Base-by-base conservation (phyloP, 2,329 filamentous ascomycete genomes). In the Fusarium siculi region DNA sequence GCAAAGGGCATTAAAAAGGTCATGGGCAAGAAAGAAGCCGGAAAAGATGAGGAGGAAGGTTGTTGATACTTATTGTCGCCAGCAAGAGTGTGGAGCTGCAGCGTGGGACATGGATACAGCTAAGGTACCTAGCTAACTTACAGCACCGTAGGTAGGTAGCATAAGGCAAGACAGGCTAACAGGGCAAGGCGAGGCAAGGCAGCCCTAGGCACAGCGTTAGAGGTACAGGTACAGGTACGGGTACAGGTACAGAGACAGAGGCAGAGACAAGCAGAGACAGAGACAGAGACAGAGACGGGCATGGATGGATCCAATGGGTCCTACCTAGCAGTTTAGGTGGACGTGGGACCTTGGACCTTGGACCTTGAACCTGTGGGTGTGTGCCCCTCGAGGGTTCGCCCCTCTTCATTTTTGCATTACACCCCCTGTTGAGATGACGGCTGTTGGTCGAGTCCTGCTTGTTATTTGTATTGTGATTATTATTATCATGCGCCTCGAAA, bases 41-140 rank as follows among this genome's bases (percentile, higher is more conserved):
- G 68, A 58, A 61, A 68, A 65, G 74, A 70, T 70, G 76, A 76
- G 74, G 75, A 75, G 76, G 76, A 78, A 70, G 74, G 74, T 69
- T 73, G 76, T 77, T 76, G 76, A 77, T 78, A 78, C 76, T 78
- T 78, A 78, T 78, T 74, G 58, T 68, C 77, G 76, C 72, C 70
- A 70, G 76, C 73, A 74, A 66, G 68, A 78, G 76, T 70, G 75
- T 75, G 70, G 74, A 70, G 74, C 73, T 75, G 68, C 73, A 75
- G 69, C 70, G 70, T 58, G 70, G 74, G 65, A 65, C 70, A 74
- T 64, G 62, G 57, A 65, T 66, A 58, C 43, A 60, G 63, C 34
- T 66, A 55, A 67, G 39, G 63, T 49, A 50, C 43, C 54, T 54
- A 52, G 42, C 66, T 68, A 53, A 50, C 66, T 63, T 68, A 68